phyloP scores from a whole-genome alignment of 306 rosid genomes.

The Vachellia pachyceras region DNA sequence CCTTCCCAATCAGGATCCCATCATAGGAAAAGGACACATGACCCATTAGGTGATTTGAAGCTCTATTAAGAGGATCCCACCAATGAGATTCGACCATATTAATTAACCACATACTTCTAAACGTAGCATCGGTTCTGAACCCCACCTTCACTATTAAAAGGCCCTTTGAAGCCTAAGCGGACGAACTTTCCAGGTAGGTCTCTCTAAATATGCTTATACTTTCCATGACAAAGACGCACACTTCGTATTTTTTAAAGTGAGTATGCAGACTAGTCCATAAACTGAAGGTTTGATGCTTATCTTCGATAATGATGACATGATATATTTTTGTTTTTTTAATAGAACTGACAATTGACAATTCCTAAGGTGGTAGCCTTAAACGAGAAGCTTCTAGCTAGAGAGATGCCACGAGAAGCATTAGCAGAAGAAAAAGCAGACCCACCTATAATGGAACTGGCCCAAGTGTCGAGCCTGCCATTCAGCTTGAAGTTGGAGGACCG shows the following conservation, averaged over 20 bases:
- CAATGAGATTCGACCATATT: slow-evolving; percentile 50
- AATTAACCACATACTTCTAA: slow-evolving; percentile 48
- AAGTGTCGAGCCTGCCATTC: slow-evolving; percentile 20
- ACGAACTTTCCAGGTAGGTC: slow-evolving; percentile 57
- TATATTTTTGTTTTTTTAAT: background rate
- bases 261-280: slow-evolving; percentile 32
- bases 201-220: slow-evolving; percentile 45
- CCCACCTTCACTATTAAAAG: slow-evolving; percentile 44
- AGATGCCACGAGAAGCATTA: slow-evolving; percentile 52
- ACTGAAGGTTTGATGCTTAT: slow-evolving; percentile 25
- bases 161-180: slow-evolving; percentile 36
- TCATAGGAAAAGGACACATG: slow-evolving; percentile 29
- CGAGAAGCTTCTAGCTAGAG: slow-evolving; percentile 75
- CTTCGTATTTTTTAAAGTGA: background rate
- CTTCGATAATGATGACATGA: background rate
- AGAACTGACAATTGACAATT: slow-evolving; percentile 37
- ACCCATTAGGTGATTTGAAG: slow-evolving; percentile 48
- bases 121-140: slow-evolving; percentile 63
- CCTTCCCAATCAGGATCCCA: slow-evolving; percentile 54
- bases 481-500: slow-evolving; percentile 77
- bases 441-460: slow-evolving; percentile 45
- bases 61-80: slow-evolving; percentile 55
- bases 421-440: slow-evolving; percentile 50
- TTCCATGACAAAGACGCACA: slow-evolving; percentile 39
- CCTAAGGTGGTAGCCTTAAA: slow-evolving; percentile 70